Evolutionary conservation across 2,329 filamentous ascomycete species (phyloP), one percentile per base, ranked within the genome.

Genomic region (Botrytis squamosa): DNA sequence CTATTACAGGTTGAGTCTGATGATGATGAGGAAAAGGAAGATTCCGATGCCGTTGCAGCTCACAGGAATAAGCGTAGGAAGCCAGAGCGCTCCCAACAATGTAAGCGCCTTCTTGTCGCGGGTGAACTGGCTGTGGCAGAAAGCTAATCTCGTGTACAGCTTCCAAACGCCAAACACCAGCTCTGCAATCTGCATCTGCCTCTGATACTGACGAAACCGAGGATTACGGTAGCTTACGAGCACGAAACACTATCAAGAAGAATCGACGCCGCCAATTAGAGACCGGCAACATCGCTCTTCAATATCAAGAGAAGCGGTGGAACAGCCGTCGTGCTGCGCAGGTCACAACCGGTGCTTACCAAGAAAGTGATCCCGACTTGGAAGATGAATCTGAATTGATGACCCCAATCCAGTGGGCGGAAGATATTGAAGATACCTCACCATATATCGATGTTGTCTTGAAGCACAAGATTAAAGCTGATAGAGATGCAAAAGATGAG

Each of bases 361-460:
- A 91, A 80, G 90, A 92, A 78, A 91, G 89, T 78, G 90, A 91
- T 65, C 83, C 85, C n/a, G 90, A 91, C 20, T 85, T 90, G 5
- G 88, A 90, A 40, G 89, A 90, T 10, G 91, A 91, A 62, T 87
- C 88, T 9, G 90, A 92, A 66, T 82, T 87, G 77, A 83, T 87
- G 78, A 91, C 90, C 1, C 90, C 92, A 7, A 90, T 88, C 76
- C 90, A 96, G 81, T 95, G 91, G 88, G 84, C 86, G 57, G 87
- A 87, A 67, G 88, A 90, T 73, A 88, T 89, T 55, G 92, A 95
- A 76, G 93, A 97, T 80, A 91, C 91, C 79, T 89, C 91, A 5
- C 93, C 94, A 29, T 94, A 94, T 78, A 94, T 99, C 77, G 96
- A 99, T 81, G 90, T 93, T 76, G 92, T 99, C 70, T 89, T 99